Base-by-base conservation (phyloP, 2,329 filamentous ascomycete genomes). In the Sporothrix inflata region DNA sequence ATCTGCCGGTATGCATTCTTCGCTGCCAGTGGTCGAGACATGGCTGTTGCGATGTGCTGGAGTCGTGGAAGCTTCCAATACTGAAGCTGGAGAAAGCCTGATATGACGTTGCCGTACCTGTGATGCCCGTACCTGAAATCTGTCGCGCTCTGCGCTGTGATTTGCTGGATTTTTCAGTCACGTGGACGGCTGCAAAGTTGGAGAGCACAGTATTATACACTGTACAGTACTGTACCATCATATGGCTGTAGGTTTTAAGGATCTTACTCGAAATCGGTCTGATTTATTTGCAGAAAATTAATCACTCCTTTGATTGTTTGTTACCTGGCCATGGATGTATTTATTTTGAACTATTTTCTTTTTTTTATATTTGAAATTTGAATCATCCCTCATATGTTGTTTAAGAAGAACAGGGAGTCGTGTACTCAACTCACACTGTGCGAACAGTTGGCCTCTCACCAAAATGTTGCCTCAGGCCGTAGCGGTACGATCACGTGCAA, bases 401-500 rank as follows among this genome's bases (percentile, higher is more conserved):
- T n/a, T n/a, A n/a, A n/a, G n/a, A n/a, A n/a, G n/a, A n/a, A n/a
- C n/a, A n/a, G n/a, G n/a, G n/a, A n/a, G n/a, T n/a, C n/a, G n/a
- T n/a, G n/a, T n/a, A n/a, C n/a, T n/a, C n/a, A n/a, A n/a, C n/a
- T n/a, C 8, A 19, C 38, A 63, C 38, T 42, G 38, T 65, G 40
- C 11, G 60, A 3, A 14, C 5, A 16, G n/a, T 24, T 16, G 53
- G 27, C 14, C 45, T 47, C 38, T 19, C 8, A 14, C 38, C 5
- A 12, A 7, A 16, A 5, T 69, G 38, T n/a, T 73, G 72, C 74
- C 73, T 74, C 30, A 74, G 70, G 72, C 68, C 21, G 9, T 30
- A 8, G 30, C 4, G 14, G 11, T 24, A 11, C 45, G 27, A 67
- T 67, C 65, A 67, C 65, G 65, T 67, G 65, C 42, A 21, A 67